phyloP scores from a whole-genome alignment of 306 rosid species.

The Corylus americana region DNA sequence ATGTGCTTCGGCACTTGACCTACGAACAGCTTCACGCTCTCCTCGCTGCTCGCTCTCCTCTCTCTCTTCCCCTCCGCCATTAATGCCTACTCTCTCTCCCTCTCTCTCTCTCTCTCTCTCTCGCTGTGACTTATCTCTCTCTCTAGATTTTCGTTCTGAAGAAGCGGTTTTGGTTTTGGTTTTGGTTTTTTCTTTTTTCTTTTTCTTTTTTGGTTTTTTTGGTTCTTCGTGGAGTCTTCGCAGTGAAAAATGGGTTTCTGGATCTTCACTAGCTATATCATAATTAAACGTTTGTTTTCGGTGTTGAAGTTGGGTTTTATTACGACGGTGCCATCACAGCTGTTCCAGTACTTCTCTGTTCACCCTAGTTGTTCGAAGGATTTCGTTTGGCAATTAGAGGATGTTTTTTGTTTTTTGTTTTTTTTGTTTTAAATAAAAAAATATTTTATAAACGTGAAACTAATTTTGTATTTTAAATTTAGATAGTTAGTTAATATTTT shows the following conservation, averaged over 20 bases:
- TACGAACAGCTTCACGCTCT: conserved; percentile 94
- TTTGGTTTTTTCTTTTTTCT: no score
- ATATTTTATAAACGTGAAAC: no score
- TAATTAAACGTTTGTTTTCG: neutral
- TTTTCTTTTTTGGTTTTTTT: neutral
- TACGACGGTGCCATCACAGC: conserved; percentile 45
- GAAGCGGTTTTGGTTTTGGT: neutral
- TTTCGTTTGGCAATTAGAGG: no score
- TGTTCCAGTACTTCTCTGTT: neutral
- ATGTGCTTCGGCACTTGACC: conserved; percentile 98
- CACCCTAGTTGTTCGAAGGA: no score
- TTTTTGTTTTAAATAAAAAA: no score
- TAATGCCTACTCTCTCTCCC: conserved; percentile 36
- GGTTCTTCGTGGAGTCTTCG: conserved; percentile 43
- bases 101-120: neutral
- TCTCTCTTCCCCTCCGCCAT: conserved; percentile 95
- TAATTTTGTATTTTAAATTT: no score
- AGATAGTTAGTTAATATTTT: no score
- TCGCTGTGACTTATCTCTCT: conserved; percentile 12
- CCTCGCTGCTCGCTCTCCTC: conserved; percentile 65
- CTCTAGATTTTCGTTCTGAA: conserved; percentile 24
- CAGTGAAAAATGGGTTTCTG: conserved; percentile 42
- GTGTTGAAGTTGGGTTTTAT: conserved; percentile 6
- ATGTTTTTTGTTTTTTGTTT: no score
- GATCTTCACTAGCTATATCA: conserved; percentile 41